These are phyloP conservation scores for Bertia moriformis DNA, from an alignment of 2,329 filamentous ascomycete species.

Conservation along the genomic window DNA sequence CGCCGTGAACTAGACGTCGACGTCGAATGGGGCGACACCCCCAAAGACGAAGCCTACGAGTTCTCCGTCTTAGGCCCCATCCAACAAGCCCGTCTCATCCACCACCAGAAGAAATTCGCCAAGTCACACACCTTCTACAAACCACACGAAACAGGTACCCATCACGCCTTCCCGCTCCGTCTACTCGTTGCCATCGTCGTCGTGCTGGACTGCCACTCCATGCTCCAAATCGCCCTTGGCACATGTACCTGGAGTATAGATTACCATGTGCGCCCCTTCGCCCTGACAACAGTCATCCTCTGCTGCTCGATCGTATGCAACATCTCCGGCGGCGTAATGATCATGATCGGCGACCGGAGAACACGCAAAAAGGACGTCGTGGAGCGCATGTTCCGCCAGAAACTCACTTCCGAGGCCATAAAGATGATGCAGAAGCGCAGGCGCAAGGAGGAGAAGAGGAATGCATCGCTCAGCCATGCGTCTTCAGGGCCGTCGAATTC, in stretches of 20 bases:
- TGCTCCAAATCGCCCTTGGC: slow-evolving; percentile 68
- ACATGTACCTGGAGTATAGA: slow-evolving; percentile 66
- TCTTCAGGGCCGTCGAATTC: too few species aligned
- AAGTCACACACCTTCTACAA: slow-evolving; percentile 83
- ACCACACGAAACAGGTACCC: slow-evolving; percentile 71
- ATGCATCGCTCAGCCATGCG: too few species aligned
- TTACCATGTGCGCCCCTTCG: slow-evolving; percentile 53
- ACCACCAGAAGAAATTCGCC: slow-evolving; percentile 68
- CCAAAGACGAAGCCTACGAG: slow-evolving; percentile 27
- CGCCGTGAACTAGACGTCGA: slow-evolving; percentile 21
- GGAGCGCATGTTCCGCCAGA: slow-evolving; percentile 61
- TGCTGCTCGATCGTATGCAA: slow-evolving; percentile 67
- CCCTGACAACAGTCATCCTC: slow-evolving; percentile 68
- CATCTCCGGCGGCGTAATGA: slow-evolving; percentile 61
- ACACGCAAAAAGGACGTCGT: slow-evolving; percentile 78
- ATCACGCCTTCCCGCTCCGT: slow-evolving; percentile 63
- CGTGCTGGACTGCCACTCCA: slow-evolving; percentile 64
- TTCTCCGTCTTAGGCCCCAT: slow-evolving; percentile 45
- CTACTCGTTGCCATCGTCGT: slow-evolving; percentile 66
- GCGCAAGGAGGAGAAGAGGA: slow-evolving; percentile 13
- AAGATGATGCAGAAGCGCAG: slow-evolving; percentile 31
- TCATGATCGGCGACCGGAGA: slow-evolving; percentile 59
- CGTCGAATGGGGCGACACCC: slow-evolving; percentile 21
- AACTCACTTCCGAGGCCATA: slow-evolving; percentile 49
- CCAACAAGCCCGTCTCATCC: slow-evolving; percentile 56